A percentile compares a stretch with the other conserved stretches of the same genome.
Conservation (phyloP, 140 eudicot species). For the Senecio squalidus region DNA sequence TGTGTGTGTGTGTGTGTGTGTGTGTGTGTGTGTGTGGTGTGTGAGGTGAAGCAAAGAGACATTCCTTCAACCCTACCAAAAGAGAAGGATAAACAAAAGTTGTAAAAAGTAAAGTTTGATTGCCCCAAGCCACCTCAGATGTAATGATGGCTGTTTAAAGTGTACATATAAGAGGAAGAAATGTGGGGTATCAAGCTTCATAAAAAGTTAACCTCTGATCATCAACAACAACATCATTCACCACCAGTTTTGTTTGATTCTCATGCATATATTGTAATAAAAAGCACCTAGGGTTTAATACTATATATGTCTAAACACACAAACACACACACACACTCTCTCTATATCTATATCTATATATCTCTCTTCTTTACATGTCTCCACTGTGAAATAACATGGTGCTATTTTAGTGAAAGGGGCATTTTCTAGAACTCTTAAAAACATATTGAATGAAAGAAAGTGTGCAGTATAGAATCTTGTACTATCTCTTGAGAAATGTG, state of each 20-base stretch:
- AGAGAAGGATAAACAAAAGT: slow-evolving; percentile 43
- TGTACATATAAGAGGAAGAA: slow-evolving; percentile 36
- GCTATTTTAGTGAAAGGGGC: slow-evolving; percentile 19
- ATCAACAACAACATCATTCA: slow-evolving; percentile 36
- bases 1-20: no score
- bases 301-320: slow-evolving; percentile 26
- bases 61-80: slow-evolving; percentile 51
- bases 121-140: slow-evolving; percentile 48
- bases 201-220: slow-evolving; percentile 28
- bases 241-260: slow-evolving; percentile 44
- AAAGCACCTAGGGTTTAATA: slow-evolving; percentile 26
- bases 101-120: slow-evolving; percentile 36
- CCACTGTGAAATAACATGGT: slow-evolving; percentile 24
- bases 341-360: slow-evolving; percentile 3
- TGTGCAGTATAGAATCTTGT: slow-evolving; percentile 42
- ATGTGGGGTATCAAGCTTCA: slow-evolving; percentile 31
- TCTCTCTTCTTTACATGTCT: slow-evolving; percentile 15
- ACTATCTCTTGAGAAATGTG: slow-evolving; percentile 48
- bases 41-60: slow-evolving; percentile 23
- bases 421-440: slow-evolving; percentile 28
- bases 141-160: slow-evolving; percentile 43
- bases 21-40: neutral
- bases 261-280: slow-evolving; percentile 29
- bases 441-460: slow-evolving; percentile 40
- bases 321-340: slow-evolving; percentile 1